Base-by-base conservation (phyloP, 2,329 filamentous ascomycete species). In the Cladosporium sp. region DNA sequence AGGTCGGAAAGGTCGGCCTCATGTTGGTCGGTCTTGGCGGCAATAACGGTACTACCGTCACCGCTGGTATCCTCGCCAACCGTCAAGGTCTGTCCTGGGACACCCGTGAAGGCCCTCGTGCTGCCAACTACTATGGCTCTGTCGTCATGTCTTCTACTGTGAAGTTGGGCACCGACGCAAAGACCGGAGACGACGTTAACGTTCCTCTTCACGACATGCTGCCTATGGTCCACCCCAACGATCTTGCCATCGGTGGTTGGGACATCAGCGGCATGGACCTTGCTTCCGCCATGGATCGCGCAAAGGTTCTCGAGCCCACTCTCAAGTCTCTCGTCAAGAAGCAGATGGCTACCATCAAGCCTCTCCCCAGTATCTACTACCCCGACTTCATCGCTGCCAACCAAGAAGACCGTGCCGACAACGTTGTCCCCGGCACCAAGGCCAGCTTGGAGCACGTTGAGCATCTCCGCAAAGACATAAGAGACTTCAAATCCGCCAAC, bases 311-410 rank as follows among this genome's bases (percentile, higher is more conserved):
- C 48, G 92, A 97, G 75, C 93, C 93, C n/a, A 85, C 88, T 25
- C 79, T 98, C 64, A 98, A 98, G 80, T 75, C 78, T 50, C 80
- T 87, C 63, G 86, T 98, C 62, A 85, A 83, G 73, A 95, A 97
- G 79, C 88, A 97, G 75, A 92, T 97, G 90, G 76, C 83, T 54
- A 76, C 78, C 61, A 87, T 97, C 83, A 84, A 85, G 61, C 93
- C 93, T 25, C 81, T 97, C 56, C 92, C 90, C 19, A 92, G 87
- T 71, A 86, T 97, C 73, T 98, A 98, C 81, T 98, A 98, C 71
- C 93, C 93, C 1, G 93, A 97, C 73, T 98, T 98, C 78, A 98
- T 98, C 66, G 93, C 93, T 59, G 88, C 93, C 68, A 98, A 98
- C 77, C 93, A 98, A 75, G 91, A 93, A 71, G 90, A 91, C 66